Conservation (phyloP, 495 filamentous ascomycete genomes). For the Cetradonia linearis region DNA sequence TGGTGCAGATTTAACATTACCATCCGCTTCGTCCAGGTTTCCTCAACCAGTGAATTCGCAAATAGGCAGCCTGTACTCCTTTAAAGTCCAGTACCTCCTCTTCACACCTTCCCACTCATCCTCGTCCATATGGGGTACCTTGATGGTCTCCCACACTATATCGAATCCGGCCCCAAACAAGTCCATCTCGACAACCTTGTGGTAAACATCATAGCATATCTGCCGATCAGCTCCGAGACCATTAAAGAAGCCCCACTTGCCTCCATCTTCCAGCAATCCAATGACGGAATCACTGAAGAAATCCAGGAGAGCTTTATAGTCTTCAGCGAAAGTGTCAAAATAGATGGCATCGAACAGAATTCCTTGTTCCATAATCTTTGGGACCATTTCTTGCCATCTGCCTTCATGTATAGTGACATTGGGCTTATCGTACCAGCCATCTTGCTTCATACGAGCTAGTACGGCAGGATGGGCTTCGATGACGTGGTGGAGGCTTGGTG, state of each 20-base stretch:
- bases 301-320: slow-evolving; percentile 68
- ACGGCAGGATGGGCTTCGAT: slow-evolving; percentile 87
- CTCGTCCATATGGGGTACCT: slow-evolving; percentile 50
- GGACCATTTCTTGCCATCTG: slow-evolving; percentile 76
- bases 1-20: neutral
- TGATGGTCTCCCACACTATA: slow-evolving; percentile 69
- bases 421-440: slow-evolving; percentile 54
- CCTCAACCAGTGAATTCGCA: slow-evolving; percentile 22
- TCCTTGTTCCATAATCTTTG: slow-evolving; percentile 55
- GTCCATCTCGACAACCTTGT: slow-evolving; percentile 86
- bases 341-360: slow-evolving; percentile 84
- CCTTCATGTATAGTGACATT: slow-evolving; percentile 60
- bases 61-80: slow-evolving; percentile 59
- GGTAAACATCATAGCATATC: slow-evolving; percentile 58
- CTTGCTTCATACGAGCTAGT: slow-evolving; percentile 51
- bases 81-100: slow-evolving; percentile 78
- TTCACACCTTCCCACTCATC: slow-evolving; percentile 75
- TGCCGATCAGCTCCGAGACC: slow-evolving; percentile 66
- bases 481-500: slow-evolving; percentile 65
- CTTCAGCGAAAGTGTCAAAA: slow-evolving; percentile 95
- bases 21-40: neutral
- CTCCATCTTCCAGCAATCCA: slow-evolving; percentile 49
- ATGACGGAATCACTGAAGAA: slow-evolving; percentile 88
- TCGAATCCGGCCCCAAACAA: slow-evolving; percentile 85
- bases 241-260: slow-evolving; percentile 89